A percentile compares a stretch with the other conserved stretches of the same genome.
Evolutionary conservation across 768 basidiomycete species (phyloP).

Genomic region (Pholiota conissans): DNA sequence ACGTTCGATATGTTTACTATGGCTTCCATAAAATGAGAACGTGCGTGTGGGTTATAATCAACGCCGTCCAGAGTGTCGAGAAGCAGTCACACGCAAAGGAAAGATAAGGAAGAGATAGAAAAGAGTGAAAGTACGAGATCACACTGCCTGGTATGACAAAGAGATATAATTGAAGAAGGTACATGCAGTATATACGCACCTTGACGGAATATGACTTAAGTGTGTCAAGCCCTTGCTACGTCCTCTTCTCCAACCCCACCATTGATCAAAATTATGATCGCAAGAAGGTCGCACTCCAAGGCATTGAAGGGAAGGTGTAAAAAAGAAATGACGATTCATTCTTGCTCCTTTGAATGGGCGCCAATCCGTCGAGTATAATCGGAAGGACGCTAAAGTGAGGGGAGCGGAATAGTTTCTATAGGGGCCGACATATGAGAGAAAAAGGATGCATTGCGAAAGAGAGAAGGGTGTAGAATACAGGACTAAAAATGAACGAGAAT

Average conservation of each 20-base stretch:
- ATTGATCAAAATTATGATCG: conserved; percentile 23
- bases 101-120: neutral
- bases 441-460: conserved; percentile 12
- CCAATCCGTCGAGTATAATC: conserved; percentile 57
- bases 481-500: conserved; percentile 16
- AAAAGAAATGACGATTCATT: conserved; percentile 34
- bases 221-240: conserved; percentile 16
- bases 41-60: conserved; percentile 61
- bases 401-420: conserved; percentile 40
- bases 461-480: conserved; percentile 17
- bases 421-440: conserved; percentile 16
- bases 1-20: conserved; percentile 40
- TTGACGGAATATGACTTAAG: neutral
- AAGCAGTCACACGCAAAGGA: conserved; percentile 49
- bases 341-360: conserved; percentile 87
- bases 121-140: neutral
- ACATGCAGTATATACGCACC: conserved; percentile 6
- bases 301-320: conserved; percentile 40
- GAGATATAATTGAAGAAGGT: neutral
- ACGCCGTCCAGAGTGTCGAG: conserved; percentile 96
- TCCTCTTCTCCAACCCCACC: conserved; percentile 22
- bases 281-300: conserved; percentile 20
- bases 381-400: conserved; percentile 87
- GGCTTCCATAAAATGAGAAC: conserved; percentile 98
- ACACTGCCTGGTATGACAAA: neutral